Evolutionary conservation across 768 basidiomycete genomes (phyloP).

Genomic region (Kwoniella europaea): DNA sequence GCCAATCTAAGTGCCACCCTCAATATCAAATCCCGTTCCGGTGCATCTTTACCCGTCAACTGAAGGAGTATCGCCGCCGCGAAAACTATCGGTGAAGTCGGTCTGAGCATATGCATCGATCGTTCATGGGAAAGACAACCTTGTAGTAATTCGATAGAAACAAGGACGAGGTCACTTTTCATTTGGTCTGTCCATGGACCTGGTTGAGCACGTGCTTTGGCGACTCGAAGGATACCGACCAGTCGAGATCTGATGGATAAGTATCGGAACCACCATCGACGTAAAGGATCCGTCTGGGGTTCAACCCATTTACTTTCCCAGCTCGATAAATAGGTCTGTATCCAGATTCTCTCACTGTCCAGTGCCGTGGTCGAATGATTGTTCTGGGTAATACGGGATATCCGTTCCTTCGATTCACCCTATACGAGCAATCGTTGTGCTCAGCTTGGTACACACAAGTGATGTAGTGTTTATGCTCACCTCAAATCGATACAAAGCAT

Average conservation of each 20-base stretch:
- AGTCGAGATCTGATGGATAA: slow-evolving; percentile 9
- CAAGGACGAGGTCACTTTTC: slow-evolving; percentile 4
- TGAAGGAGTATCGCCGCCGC: slow-evolving; percentile 16
- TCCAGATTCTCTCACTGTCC: slow-evolving; percentile 23
- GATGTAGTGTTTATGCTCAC: slow-evolving; percentile 3
- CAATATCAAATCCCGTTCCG: slow-evolving; percentile 10
- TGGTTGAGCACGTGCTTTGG: slow-evolving; percentile 7
- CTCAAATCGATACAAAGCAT: slow-evolving; percentile 25
- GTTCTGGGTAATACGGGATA: background rate
- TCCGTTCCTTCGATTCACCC: slow-evolving; percentile 18
- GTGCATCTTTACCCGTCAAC: slow-evolving; percentile 6
- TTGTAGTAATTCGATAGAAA: slow-evolving; percentile 13
- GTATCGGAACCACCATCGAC: slow-evolving; percentile 21
- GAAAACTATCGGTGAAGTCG: slow-evolving; percentile 18
- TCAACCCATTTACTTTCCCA: slow-evolving; percentile 17
- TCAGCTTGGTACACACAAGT: background rate
- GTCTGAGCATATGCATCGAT: slow-evolving; percentile 23
- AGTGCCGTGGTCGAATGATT: slow-evolving; percentile 2
- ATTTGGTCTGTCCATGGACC: slow-evolving; percentile 20
- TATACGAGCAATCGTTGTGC: background rate
- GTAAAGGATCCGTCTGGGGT: slow-evolving; percentile 16
- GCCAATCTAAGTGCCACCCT: slow-evolving; percentile 18
- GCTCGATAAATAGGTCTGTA: slow-evolving; percentile 7
- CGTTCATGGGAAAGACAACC: slow-evolving; percentile 15
- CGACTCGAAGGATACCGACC: slow-evolving; percentile 18